Base-by-base conservation (phyloP, 495 filamentous ascomycete species). In the Aspergillus conjunctus region DNA sequence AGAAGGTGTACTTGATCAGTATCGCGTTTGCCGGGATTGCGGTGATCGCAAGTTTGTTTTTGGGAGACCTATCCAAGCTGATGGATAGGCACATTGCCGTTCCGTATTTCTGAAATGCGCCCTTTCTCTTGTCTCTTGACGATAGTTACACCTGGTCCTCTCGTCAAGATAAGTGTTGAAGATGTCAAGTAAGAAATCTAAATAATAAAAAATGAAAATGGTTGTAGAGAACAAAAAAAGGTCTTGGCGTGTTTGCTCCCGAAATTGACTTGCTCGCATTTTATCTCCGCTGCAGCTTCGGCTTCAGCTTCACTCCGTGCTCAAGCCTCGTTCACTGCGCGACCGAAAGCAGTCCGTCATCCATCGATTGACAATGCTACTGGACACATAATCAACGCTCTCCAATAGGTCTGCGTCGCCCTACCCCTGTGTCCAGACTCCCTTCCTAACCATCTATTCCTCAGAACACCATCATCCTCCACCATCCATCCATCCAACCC, bases 161-260 rank as follows among this genome's bases (percentile, higher is more conserved):
- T 26, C 2, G 2, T 26, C 26, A 26, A 26, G 26, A 26, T 26
- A 26, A 5, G 26, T 26, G 26, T 26, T 26, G 26, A 26, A 2
- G 26, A 26, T 26, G 5, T 26, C 34, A 11, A 39, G 34, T 39
- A 11, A 39, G 9, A 11, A 14, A 41, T 4, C 6, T 41, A 11
- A 12, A n/a, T 11, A 41, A 41, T 11, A 14, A 41, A 54, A 18
- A 17, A 2, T 20, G 15, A 0, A 10, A 8, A 1, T 37, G 21
- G 15, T 6, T 17, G 12, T 10, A 20, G 15, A 10, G n/a, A n/a
- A n/a, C n/a, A n/a, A n/a, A n/a, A n/a, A n/a, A 33, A 54, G 54
- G 37, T 39, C 57, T 59, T 53, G 57, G 57, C 57, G 30, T 59
- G 50, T 59, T 59, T 53, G 49, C 37, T 50, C 17, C 11, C 12